These are phyloP conservation scores for Linaria vulgaris DNA, from an alignment of 257 asterid species.

Conservation along the genomic window DNA sequence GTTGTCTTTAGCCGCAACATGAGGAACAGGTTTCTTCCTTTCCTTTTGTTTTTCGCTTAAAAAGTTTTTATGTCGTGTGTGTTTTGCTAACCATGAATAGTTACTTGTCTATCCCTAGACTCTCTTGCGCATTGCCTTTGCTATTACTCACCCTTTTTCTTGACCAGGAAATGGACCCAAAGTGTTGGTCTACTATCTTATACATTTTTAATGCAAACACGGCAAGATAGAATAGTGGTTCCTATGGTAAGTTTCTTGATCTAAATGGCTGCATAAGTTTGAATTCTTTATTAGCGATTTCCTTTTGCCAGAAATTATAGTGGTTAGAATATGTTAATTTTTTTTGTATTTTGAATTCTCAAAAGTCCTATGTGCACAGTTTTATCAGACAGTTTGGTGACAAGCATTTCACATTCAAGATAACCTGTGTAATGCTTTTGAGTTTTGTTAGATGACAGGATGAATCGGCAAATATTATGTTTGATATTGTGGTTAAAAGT, in stretches of 20 bases:
- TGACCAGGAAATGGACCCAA: slow-evolving; percentile 72
- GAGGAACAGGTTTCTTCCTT: slow-evolving; percentile 48
- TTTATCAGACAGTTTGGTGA: slow-evolving; percentile 8
- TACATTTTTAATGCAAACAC: slow-evolving; percentile 74
- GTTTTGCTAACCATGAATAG: not conserved
- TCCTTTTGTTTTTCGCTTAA: not conserved
- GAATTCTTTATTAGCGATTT: slow-evolving; percentile 8
- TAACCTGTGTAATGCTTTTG: slow-evolving; percentile 14
- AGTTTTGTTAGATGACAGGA: slow-evolving; percentile 5
- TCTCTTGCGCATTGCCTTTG: slow-evolving; percentile 9
- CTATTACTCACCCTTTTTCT: slow-evolving; percentile 21
- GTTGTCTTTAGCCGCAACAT: slow-evolving; percentile 75
- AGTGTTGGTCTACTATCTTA: slow-evolving; percentile 92
- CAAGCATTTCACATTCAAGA: slow-evolving; percentile 11
- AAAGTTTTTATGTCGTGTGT: not conserved
- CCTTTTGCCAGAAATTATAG: not conserved
- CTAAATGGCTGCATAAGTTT: slow-evolving; percentile 10
- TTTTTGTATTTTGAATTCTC: slow-evolving; percentile 1
- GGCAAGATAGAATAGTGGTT: slow-evolving; percentile 84
- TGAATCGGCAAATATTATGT: not conserved
- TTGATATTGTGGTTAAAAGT: not conserved
- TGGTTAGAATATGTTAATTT: slow-evolving; percentile 17
- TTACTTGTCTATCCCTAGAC: not conserved
- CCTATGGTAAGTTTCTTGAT: slow-evolving; percentile 77
- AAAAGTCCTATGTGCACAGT: slow-evolving; percentile 13